Percentiles rank a stretch among this genome's conserved stretches.
Evolutionary conservation across 1,284 basidiomycete genomes (phyloP).

Genomic region (Boletellus dicymbophilus): DNA sequence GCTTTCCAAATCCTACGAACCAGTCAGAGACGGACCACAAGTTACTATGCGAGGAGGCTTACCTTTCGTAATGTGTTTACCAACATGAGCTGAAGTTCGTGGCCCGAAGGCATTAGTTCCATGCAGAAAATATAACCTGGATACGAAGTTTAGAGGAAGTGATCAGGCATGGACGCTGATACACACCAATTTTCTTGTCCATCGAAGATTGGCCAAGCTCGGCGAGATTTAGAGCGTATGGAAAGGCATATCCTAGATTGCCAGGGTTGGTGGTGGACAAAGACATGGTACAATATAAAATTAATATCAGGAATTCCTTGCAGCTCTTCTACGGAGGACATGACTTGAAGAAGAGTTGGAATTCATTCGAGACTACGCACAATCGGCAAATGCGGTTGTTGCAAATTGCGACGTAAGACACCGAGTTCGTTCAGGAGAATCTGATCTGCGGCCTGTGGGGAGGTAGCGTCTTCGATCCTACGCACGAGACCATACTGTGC

Average conservation of each 20-base stretch:
- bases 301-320: slow-evolving; percentile 61
- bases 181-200: slow-evolving; percentile 70
- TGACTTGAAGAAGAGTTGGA: slow-evolving; percentile 12
- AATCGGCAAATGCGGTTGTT: slow-evolving; percentile 46
- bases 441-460: slow-evolving; percentile 57
- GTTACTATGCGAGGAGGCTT: neutral
- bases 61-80: slow-evolving; percentile 82
- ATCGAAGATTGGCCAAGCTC: slow-evolving; percentile 60
- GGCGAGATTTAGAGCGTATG: slow-evolving; percentile 70
- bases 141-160: slow-evolving; percentile 3
- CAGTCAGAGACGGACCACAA: neutral
- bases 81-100: slow-evolving; percentile 78
- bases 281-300: slow-evolving; percentile 68
- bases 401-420: slow-evolving; percentile 51
- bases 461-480: slow-evolving; percentile 60
- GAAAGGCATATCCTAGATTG: slow-evolving; percentile 64
- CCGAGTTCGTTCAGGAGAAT: slow-evolving; percentile 58
- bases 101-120: slow-evolving; percentile 63
- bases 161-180: neutral
- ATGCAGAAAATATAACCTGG: slow-evolving; percentile 75
- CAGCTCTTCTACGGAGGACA: slow-evolving; percentile 49
- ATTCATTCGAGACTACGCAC: slow-evolving; percentile 40
- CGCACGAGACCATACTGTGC: slow-evolving; percentile 72
- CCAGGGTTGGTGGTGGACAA: slow-evolving; percentile 41
- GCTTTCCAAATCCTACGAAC: slow-evolving; percentile 64